These are phyloP conservation scores for Yamadazyma aaseri DNA, from an alignment of 1,139 yeast genomes.

Conservation along the genomic window DNA sequence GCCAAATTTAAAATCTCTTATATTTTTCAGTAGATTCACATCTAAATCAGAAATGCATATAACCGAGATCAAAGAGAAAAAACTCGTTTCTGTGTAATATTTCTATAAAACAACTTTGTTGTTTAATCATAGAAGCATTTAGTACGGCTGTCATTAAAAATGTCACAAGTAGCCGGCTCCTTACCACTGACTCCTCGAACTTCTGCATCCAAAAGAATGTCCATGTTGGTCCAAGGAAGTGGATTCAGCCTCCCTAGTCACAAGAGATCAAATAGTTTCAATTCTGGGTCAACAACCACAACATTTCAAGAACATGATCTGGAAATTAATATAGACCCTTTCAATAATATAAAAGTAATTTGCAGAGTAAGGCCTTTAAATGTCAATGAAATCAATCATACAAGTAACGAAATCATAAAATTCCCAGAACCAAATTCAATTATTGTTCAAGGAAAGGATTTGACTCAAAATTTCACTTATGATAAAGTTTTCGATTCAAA, in stretches of 20 bases:
- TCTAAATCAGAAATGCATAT: neutral
- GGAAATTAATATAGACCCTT: neutral
- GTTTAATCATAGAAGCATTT: no score
- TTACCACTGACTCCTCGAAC: conserved; percentile 1
- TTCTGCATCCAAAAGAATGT: conserved; percentile 1
- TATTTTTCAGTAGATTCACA: no score
- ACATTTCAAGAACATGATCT: neutral
- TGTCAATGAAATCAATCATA: conserved; percentile 19
- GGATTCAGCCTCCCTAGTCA: neutral
- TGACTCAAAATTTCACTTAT: conserved; percentile 45
- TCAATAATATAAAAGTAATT: conserved; percentile 52
- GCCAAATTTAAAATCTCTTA: no score
- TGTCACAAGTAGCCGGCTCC: neutral
- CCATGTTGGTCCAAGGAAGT: conserved; percentile 1
- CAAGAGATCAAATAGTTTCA: conserved; percentile 2
- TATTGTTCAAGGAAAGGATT: conserved; percentile 28
- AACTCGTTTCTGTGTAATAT: neutral
- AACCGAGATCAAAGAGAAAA: conserved; percentile 1
- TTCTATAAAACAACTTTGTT: neutral
- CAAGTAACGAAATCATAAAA: conserved; percentile 18
- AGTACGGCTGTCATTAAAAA: no score
- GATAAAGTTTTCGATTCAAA: conserved; percentile 61
- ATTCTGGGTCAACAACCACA: neutral
- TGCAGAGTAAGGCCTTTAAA: conserved; percentile 63
- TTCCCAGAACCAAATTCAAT: conserved; percentile 32